Percentiles rank a stretch among this genome's conserved stretches.
Evolutionary conservation across 768 basidiomycete species (phyloP).

Genomic region (Mycena albidolilacea): DNA sequence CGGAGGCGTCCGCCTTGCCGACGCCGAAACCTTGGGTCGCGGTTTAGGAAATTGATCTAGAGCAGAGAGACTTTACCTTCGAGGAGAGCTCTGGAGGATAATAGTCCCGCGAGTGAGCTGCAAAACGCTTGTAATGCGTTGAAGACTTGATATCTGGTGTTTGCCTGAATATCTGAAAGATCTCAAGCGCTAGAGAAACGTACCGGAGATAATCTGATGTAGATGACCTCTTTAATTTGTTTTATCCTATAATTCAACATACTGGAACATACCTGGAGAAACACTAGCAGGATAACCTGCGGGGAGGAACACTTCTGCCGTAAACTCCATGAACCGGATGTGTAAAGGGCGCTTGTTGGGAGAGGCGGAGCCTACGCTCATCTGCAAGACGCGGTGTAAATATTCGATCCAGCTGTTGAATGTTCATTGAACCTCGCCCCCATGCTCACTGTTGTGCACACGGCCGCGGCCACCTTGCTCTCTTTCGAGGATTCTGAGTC

Average conservation of each 20-base stretch:
- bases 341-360: neutral
- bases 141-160: slow-evolving; percentile 72
- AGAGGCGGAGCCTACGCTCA: neutral
- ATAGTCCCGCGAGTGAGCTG: slow-evolving; percentile 72
- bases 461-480: slow-evolving; percentile 30
- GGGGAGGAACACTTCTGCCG: slow-evolving; percentile 70
- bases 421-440: slow-evolving; percentile 22
- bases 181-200: slow-evolving; percentile 35
- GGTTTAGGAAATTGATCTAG: neutral
- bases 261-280: slow-evolving; percentile 63
- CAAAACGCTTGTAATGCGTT: slow-evolving; percentile 81
- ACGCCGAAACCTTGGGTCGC: slow-evolving; percentile 71
- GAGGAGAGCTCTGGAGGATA: slow-evolving; percentile 77
- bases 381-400: slow-evolving; percentile 18
- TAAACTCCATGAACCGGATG: slow-evolving; percentile 44
- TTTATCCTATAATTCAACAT: neutral
- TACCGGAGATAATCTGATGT: slow-evolving; percentile 69
- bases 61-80: slow-evolving; percentile 61
- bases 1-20: slow-evolving; percentile 76
- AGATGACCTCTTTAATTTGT: neutral
- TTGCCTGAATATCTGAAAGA: slow-evolving; percentile 28
- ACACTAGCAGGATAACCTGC: slow-evolving; percentile 75
- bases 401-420: slow-evolving; percentile 8
- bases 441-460: slow-evolving; percentile 27
- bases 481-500: slow-evolving; percentile 30